Evolutionary conservation across 2,329 filamentous ascomycete genomes (phyloP).

Genomic region (Exophiala bonariae): DNA sequence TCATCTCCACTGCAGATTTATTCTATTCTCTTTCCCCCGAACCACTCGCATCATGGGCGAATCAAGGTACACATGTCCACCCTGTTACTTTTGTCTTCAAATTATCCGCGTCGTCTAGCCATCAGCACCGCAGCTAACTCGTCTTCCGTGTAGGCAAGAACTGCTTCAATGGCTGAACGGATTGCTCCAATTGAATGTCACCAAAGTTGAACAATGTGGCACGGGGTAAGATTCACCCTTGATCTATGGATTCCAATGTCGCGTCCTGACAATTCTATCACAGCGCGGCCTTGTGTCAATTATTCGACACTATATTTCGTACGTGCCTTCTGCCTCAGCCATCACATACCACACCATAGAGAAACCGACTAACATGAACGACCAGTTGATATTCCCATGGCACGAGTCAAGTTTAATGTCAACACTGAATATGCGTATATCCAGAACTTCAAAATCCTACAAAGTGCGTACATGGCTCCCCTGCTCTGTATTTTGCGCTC

Average conservation of each 20-base stretch:
- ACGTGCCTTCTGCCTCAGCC: slow-evolving; percentile 33
- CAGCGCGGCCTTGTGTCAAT: slow-evolving; percentile 79
- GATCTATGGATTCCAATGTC: slow-evolving; percentile 18
- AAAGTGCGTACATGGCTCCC: slow-evolving; percentile 65
- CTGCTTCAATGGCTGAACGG: slow-evolving; percentile 95
- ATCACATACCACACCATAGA: too few relatives aligned
- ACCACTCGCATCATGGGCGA: slow-evolving; percentile 57
- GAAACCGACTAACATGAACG: slow-evolving; percentile 10
- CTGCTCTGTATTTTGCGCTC: slow-evolving; percentile 2
- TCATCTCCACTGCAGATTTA: not conserved
- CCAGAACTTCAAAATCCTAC: slow-evolving; percentile 96
- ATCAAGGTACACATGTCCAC: slow-evolving; percentile 53
- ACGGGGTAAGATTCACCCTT: slow-evolving; percentile 70
- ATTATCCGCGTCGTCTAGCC: not conserved
- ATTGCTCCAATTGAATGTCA: slow-evolving; percentile 96
- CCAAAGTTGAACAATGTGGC: slow-evolving; percentile 98
- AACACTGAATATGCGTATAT: slow-evolving; percentile 97
- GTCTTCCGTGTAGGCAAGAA: slow-evolving; percentile 70
- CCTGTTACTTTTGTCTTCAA: not conserved
- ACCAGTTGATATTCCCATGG: slow-evolving; percentile 84
- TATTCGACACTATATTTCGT: slow-evolving; percentile 97
- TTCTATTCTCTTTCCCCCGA: not conserved
- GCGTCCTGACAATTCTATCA: slow-evolving; percentile 10
- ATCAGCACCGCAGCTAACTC: slow-evolving; percentile 4
- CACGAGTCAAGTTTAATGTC: slow-evolving; percentile 95